phyloP scores from a whole-genome alignment of 1,139 yeast genomes.

The Suhomyces wounanorum region DNA sequence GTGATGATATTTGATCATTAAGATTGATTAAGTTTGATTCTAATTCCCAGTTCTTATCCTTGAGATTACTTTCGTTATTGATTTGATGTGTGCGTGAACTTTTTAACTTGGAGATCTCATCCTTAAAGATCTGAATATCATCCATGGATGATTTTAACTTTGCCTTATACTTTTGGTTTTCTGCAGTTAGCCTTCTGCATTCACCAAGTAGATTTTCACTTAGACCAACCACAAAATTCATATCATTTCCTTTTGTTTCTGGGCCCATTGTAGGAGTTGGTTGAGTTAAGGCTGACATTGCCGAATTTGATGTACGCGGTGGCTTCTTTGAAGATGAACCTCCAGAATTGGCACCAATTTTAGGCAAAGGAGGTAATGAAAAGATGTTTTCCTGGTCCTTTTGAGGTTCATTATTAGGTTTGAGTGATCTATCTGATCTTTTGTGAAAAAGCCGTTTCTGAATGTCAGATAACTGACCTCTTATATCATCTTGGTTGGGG shows the following conservation, averaged over 20 bases:
- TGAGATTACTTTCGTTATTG: constrained; percentile 48
- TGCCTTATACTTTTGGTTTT: constrained; percentile 54
- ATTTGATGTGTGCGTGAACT: constrained; percentile 34
- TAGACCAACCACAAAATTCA: constrained; percentile 79
- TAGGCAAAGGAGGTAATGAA: constrained; percentile 27
- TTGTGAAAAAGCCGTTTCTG: constrained; percentile 52
- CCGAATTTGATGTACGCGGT: constrained; percentile 16
- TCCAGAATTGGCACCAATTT: constrained; percentile 13
- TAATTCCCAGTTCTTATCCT: constrained; percentile 80
- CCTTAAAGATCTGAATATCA: constrained; percentile 40
- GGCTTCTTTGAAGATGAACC: constrained; percentile 3
- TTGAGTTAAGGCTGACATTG: constrained; percentile 23
- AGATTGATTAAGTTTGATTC: constrained; percentile 58
- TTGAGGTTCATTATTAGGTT: constrained; percentile 9
- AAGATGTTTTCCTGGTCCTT: constrained; percentile 25
- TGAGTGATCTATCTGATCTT: constrained; percentile 18
- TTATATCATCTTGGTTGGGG: constrained; percentile 40
- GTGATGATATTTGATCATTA: constrained; percentile 43
- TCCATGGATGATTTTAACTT: constrained; percentile 45
- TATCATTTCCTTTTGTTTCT: constrained; percentile 59
- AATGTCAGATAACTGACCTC: constrained; percentile 61
- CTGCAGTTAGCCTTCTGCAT: constrained; percentile 76
- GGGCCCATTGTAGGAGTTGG: constrained; percentile 43
- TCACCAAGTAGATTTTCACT: constrained; percentile 78
- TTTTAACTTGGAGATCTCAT: constrained; percentile 39